phyloP scores from a whole-genome alignment of 306 rosid species.

The Dryas drummondii region DNA sequence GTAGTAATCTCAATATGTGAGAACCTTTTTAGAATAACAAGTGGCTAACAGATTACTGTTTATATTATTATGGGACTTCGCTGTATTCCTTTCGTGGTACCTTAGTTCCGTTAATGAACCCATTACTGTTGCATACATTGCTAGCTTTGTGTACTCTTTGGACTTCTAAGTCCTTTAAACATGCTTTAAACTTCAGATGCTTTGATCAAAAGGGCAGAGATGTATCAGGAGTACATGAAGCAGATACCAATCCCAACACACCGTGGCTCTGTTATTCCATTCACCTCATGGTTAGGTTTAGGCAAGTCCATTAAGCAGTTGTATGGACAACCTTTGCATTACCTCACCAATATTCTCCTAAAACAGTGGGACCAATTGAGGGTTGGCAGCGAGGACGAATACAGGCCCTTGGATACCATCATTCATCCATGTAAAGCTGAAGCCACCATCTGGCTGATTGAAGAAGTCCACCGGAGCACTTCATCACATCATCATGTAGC shows the following conservation, averaged over 20 bases:
- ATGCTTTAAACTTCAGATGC: constrained; percentile 39
- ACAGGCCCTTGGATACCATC: constrained; percentile 59
- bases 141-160: constrained; percentile 3
- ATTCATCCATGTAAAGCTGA: constrained; percentile 91
- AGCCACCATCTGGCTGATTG: constrained; percentile 77
- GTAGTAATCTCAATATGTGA: neutral
- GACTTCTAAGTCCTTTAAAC: constrained; percentile 10
- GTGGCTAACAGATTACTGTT: neutral
- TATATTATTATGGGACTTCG: too few relatives aligned
- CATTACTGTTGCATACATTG: neutral
- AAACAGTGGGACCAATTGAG: constrained; percentile 88
- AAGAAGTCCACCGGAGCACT: constrained; percentile 88
- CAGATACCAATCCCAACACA: constrained; percentile 66
- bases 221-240: constrained; percentile 95
- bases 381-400: constrained; percentile 58
- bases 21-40: neutral
- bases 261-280: constrained; percentile 83
- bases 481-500: constrained; percentile 67
- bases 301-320: constrained; percentile 79
- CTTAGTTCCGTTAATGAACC: neutral
- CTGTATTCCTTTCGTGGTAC: neutral
- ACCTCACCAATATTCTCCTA: constrained; percentile 79
- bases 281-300: constrained; percentile 77
- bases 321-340: constrained; percentile 89
- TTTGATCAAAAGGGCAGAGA: constrained; percentile 66